A percentile compares a stretch with the other conserved stretches of the same genome.
Conservation (phyloP, 768 basidiomycete species). For the Mrakia frigida region DNA sequence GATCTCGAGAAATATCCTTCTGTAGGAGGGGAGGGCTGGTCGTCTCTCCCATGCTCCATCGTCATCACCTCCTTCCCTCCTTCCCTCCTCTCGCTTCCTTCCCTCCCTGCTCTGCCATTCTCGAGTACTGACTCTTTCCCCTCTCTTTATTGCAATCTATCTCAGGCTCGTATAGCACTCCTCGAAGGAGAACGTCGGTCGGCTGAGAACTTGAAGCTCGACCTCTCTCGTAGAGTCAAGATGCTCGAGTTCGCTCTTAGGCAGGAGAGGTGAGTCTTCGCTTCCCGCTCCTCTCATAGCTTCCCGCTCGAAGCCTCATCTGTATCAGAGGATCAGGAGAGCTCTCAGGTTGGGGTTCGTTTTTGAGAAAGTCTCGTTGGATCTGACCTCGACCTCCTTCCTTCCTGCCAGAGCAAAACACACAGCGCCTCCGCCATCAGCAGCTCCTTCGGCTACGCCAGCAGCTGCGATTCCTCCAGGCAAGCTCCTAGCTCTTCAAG, state of each 20-base stretch:
- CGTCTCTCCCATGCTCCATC: conserved; percentile 3
- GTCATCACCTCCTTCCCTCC: conserved; percentile 1
- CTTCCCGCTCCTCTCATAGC: not conserved
- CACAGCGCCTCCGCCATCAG: conserved; percentile 51
- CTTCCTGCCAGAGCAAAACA: conserved; percentile 19
- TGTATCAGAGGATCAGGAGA: not conserved
- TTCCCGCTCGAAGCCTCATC: too few relatives aligned
- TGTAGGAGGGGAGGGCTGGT: not conserved
- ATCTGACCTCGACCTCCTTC: not conserved
- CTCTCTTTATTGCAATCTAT: not conserved
- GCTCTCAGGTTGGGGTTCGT: not conserved
- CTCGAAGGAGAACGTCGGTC: conserved; percentile 95
- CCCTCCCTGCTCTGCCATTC: not conserved
- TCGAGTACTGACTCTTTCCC: not conserved
- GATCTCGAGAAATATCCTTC: too few relatives aligned
- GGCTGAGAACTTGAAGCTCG: conserved; percentile 93
- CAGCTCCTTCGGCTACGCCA: conserved; percentile 58
- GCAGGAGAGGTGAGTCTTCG: conserved; percentile 76
- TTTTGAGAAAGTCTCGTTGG: not conserved
- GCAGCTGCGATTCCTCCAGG: conserved; percentile 58
- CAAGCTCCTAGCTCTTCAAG: conserved; percentile 61
- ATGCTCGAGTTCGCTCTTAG: conserved; percentile 98
- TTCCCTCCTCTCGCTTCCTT: not conserved
- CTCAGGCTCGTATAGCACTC: conserved; percentile 88
- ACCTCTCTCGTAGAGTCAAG: conserved; percentile 93